These are phyloP conservation scores for Microdochium trichocladiopsis DNA, from an alignment of 2,329 filamentous ascomycete genomes.

Conservation along the genomic window DNA sequence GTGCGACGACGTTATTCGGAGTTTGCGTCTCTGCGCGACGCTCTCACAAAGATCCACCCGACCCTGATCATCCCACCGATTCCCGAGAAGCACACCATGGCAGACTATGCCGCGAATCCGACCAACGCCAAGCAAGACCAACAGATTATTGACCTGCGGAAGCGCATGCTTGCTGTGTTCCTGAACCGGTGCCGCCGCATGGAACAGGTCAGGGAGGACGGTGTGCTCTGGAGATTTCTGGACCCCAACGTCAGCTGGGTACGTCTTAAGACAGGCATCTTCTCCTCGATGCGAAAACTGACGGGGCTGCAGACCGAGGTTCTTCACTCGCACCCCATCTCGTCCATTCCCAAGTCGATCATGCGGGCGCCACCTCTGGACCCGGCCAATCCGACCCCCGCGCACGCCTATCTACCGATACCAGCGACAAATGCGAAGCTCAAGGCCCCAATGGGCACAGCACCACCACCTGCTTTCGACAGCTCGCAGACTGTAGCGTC, in stretches of 20 bases:
- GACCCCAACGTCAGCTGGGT: conserved; percentile 99
- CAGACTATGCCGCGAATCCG: conserved; percentile 95
- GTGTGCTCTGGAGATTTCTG: conserved; percentile 95
- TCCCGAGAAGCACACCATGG: conserved; percentile 98
- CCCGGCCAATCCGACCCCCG: conserved; percentile 82
- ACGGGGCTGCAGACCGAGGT: conserved; percentile 68
- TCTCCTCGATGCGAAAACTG: conserved; percentile 9
- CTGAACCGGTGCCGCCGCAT: conserved; percentile 88
- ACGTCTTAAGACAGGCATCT: conserved; percentile 17
- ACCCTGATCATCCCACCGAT: conserved; percentile 95
- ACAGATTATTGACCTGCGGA: conserved; percentile 91
- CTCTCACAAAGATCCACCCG: conserved; percentile 84
- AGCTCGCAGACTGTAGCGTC: conserved; percentile 28
- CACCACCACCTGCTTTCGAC: conserved; percentile 25
- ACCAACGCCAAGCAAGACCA: conserved; percentile 97
- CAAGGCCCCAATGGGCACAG: conserved; percentile 44
- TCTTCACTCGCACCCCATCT: conserved; percentile 82
- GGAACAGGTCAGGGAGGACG: conserved; percentile 86
- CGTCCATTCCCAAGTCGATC: conserved; percentile 88
- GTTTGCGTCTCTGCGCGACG: conserved; percentile 84
- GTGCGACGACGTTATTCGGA: conserved; percentile 94
- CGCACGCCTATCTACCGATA: conserved; percentile 80
- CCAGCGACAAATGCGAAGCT: conserved; percentile 83
- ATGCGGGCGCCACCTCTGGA: conserved; percentile 94
- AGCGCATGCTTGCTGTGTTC: conserved; percentile 95